Percentiles rank a stretch among this genome's conserved stretches.
These are phyloP conservation scores for Exophiala alcalophila DNA, from an alignment of 2,329 filamentous ascomycete species.

Conservation along the genomic window DNA sequence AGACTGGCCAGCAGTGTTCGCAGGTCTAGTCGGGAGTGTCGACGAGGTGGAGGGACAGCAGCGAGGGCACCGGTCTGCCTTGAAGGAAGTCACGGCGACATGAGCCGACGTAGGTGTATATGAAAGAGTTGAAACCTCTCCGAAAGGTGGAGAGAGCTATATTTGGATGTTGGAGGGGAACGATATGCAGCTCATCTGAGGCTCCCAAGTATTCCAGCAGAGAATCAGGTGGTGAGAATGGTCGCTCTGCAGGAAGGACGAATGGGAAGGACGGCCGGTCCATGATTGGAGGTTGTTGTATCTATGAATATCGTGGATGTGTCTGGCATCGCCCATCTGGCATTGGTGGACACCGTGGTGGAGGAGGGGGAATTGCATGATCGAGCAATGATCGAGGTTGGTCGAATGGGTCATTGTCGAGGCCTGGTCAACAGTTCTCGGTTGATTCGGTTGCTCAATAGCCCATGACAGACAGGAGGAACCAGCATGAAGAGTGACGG, in stretches of 20 bases:
- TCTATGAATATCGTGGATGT: constrained; percentile 32
- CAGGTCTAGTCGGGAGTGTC: constrained; percentile 35
- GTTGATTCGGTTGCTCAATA: constrained; percentile 34
- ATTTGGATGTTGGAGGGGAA: constrained; percentile 23
- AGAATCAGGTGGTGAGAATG: constrained; percentile 23
- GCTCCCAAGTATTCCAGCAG: constrained; percentile 20
- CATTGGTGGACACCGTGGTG: constrained; percentile 26
- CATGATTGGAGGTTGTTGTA: constrained; percentile 25
- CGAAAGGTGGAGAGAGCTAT: constrained; percentile 21
- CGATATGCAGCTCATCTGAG: constrained; percentile 23
- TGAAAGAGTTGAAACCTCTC: constrained; percentile 18
- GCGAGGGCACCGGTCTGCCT: constrained; percentile 29
- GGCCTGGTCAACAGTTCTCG: constrained; percentile 16
- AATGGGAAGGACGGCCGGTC: constrained; percentile 27
- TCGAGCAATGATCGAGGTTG: constrained; percentile 21
- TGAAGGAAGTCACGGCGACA: constrained; percentile 26
- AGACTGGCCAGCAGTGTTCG: constrained; percentile 44
- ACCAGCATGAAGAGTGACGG: constrained; percentile 43
- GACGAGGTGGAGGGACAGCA: constrained; percentile 28
- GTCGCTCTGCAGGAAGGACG: constrained; percentile 24
- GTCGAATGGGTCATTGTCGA: constrained; percentile 22
- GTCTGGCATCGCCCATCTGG: constrained; percentile 24
- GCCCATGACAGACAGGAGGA: constrained; percentile 52
- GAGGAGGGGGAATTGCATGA: constrained; percentile 22
- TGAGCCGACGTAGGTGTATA: constrained; percentile 27